A percentile compares a stretch with the other conserved stretches of the same genome.
phyloP scores from a whole-genome alignment of 1,284 basidiomycete species.

The Lentinus polychrous region DNA sequence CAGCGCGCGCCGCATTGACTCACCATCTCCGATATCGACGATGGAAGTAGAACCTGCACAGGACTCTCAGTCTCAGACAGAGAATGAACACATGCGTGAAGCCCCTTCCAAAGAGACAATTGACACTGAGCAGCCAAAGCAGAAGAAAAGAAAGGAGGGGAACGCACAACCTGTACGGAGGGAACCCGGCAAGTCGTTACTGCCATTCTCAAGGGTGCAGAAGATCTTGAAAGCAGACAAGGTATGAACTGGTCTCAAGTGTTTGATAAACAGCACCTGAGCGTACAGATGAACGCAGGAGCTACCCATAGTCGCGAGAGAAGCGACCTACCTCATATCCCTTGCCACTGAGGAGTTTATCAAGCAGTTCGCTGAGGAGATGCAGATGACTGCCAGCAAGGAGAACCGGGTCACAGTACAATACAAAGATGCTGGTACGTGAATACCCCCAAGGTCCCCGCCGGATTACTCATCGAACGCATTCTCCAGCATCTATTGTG shows the following conservation, averaged over 20 bases:
- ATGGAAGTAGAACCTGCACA: too few species aligned
- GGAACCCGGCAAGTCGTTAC: constrained; percentile 49
- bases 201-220: constrained; percentile 70
- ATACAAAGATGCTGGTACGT: constrained; percentile 61
- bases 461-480: background rate
- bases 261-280: background rate
- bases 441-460: background rate
- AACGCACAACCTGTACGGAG: background rate
- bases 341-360: constrained; percentile 77
- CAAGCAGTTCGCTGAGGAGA: constrained; percentile 53
- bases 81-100: too few species aligned
- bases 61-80: too few species aligned
- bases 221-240: constrained; percentile 77
- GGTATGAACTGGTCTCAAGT: constrained; percentile 27
- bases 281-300: constrained; percentile 38
- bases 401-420: constrained; percentile 65
- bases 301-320: constrained; percentile 62
- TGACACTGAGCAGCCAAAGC: background rate
- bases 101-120: too few species aligned
- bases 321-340: constrained; percentile 67
- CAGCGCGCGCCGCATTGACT: too few species aligned
- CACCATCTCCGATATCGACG: too few species aligned
- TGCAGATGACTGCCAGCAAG: constrained; percentile 49
- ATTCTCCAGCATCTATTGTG: constrained; percentile 44
- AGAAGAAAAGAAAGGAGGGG: background rate